A percentile compares a stretch with the other conserved stretches of the same genome.
Evolutionary conservation across 805 yeast species (phyloP).

Genomic region (Saturnispora kantuleensis): DNA sequence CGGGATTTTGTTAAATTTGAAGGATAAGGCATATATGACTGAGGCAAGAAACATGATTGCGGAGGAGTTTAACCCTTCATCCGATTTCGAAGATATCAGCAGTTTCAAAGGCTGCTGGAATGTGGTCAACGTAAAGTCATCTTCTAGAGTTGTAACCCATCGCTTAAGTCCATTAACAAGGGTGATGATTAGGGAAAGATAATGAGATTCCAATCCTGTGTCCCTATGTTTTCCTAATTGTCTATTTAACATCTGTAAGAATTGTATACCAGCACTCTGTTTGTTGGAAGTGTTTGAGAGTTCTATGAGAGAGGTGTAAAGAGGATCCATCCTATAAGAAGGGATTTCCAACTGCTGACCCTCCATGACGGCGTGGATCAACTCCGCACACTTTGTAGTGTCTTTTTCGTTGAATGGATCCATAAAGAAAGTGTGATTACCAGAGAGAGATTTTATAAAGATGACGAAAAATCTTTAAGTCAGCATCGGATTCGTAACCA

Average conservation of each 20-base stretch:
- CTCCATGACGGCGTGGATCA: neutral
- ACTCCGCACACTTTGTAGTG: neutral
- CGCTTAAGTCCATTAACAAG: neutral
- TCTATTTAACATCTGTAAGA: neutral
- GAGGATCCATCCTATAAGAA: no score
- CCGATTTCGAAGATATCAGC: constrained; percentile 69
- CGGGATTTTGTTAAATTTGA: constrained; percentile 54
- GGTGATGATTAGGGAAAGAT: neutral
- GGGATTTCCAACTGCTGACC: no score
- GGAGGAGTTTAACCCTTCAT: constrained; percentile 22
- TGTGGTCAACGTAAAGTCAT: constrained; percentile 22
- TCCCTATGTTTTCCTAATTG: neutral
- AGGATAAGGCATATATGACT: constrained; percentile 59
- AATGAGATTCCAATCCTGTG: neutral
- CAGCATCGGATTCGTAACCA: no score
- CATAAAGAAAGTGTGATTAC: no score
- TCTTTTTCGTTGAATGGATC: neutral
- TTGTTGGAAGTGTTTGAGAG: neutral
- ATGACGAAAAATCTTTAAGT: no score
- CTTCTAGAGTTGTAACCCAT: constrained; percentile 3
- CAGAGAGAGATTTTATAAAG: no score
- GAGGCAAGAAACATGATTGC: constrained; percentile 52
- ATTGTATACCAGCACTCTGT: neutral
- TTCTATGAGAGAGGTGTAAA: neutral
- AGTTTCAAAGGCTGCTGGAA: constrained; percentile 66